phyloP scores from a whole-genome alignment of 2,329 filamentous ascomycete genomes.

The Septoria linicola region DNA sequence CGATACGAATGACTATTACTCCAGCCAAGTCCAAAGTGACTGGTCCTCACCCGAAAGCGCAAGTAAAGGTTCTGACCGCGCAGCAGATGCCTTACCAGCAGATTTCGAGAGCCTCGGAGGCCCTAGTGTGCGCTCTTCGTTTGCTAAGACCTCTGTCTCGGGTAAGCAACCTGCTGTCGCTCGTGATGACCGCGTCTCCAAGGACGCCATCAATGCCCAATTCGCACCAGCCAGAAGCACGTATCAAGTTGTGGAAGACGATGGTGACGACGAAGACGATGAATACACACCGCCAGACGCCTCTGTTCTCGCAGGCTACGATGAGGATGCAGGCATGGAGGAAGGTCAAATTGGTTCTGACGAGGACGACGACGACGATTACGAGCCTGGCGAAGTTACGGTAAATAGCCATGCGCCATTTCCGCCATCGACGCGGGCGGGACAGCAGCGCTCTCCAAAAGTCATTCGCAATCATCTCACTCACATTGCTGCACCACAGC shows the following conservation, averaged over 20 bases:
- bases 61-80: constrained; percentile 47
- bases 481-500: constrained; percentile 70
- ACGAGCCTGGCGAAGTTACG: constrained; percentile 39
- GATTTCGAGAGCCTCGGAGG: constrained; percentile 27
- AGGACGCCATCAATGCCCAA: constrained; percentile 13
- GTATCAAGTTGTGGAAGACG: constrained; percentile 27
- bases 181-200: constrained; percentile 17
- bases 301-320: constrained; percentile 28
- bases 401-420: constrained; percentile 28
- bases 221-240: constrained; percentile 13
- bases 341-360: constrained; percentile 23
- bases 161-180: constrained; percentile 25
- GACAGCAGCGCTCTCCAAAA: constrained; percentile 42
- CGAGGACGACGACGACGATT: constrained; percentile 38
- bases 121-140: constrained; percentile 18
- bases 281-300: constrained; percentile 38
- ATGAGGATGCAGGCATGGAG: constrained; percentile 22
- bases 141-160: constrained; percentile 13
- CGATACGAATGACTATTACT: constrained; percentile 94
- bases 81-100: constrained; percentile 39
- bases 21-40: constrained; percentile 75
- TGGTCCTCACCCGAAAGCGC: constrained; percentile 58
- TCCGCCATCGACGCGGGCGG: constrained; percentile 11
- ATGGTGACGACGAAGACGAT: constrained; percentile 35
- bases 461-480: constrained; percentile 65